phyloP scores from a whole-genome alignment of 208 protist species.

The Porcisia hertigi region DNA sequence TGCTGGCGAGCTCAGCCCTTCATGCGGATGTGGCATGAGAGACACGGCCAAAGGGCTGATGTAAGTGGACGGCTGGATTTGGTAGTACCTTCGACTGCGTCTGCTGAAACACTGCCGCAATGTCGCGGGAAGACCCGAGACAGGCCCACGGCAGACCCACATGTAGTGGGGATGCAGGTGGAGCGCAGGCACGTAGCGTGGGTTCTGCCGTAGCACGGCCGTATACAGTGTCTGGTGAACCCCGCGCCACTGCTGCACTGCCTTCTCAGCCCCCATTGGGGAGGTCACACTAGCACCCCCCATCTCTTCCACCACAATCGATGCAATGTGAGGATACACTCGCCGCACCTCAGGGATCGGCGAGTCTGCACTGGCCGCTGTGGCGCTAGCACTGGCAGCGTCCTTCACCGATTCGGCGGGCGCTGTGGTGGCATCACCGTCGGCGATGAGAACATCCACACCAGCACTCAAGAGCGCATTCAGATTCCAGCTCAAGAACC shows the following conservation, averaged over 20 bases:
- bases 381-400: background rate
- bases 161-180: constrained; percentile 38
- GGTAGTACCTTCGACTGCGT: constrained; percentile 73
- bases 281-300: constrained; percentile 6
- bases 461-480: constrained; percentile 22
- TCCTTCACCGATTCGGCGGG: no score
- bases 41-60: constrained; percentile 28
- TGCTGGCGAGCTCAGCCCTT: constrained; percentile 44
- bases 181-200: constrained; percentile 18
- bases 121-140: constrained; percentile 35
- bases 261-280: constrained; percentile 14
- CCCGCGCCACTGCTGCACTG: constrained; percentile 30
- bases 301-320: constrained; percentile 46
- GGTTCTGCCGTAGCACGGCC: constrained; percentile 15
- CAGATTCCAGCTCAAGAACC: constrained; percentile 31
- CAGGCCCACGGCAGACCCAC: constrained; percentile 54
- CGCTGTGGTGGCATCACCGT: background rate
- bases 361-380: background rate
- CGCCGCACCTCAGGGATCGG: constrained; percentile 1
- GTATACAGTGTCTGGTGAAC: constrained; percentile 5
- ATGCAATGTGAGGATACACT: constrained; percentile 38
- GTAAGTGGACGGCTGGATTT: constrained; percentile 42
- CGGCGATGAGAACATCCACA: constrained; percentile 15
- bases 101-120: constrained; percentile 56
- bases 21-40: constrained; percentile 30